A percentile compares a stretch with the other conserved stretches of the same genome.
Conservation (phyloP, 163 green algal species). For the Chloromonas sp. region DNA sequence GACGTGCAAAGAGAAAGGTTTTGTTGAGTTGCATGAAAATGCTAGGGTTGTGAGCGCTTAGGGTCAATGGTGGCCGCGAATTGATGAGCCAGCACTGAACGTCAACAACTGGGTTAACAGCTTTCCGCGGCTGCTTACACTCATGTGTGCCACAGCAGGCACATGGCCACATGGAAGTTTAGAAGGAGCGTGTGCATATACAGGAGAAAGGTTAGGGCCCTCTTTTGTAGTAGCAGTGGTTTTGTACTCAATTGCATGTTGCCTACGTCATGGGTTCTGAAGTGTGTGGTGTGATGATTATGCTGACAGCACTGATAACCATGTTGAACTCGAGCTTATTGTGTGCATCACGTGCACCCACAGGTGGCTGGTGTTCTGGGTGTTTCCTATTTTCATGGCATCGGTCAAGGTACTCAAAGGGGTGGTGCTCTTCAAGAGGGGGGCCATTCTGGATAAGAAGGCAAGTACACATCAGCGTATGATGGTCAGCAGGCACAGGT, state of each 20-base stretch:
- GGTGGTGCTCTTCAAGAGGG: slow-evolving; percentile 1
- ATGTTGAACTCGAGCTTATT: not conserved
- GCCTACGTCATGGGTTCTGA: not conserved
- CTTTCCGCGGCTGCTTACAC: no score
- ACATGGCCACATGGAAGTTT: not conserved
- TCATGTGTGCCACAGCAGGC: not conserved
- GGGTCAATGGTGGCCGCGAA: no score
- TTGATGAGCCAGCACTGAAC: no score
- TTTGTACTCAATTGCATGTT: not conserved
- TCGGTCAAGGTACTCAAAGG: slow-evolving; percentile 42
- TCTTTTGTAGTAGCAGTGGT: not conserved
- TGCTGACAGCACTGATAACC: not conserved
- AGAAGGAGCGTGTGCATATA: no score
- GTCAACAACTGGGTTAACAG: no score
- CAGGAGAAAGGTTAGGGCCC: no score
- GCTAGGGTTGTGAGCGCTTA: no score
- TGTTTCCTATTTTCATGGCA: slow-evolving; percentile 77
- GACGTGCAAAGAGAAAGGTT: no score
- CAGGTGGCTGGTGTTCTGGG: slow-evolving; percentile 61
- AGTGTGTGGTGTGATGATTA: not conserved
- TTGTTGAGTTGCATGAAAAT: no score
- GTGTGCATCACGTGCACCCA: not conserved
- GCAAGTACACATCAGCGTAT: not conserved
- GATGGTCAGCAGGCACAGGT: no score
- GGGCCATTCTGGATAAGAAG: slow-evolving; percentile 14